Evolutionary conservation across 1,284 basidiomycete species (phyloP).

Genomic region (Polyporus tsugae): DNA sequence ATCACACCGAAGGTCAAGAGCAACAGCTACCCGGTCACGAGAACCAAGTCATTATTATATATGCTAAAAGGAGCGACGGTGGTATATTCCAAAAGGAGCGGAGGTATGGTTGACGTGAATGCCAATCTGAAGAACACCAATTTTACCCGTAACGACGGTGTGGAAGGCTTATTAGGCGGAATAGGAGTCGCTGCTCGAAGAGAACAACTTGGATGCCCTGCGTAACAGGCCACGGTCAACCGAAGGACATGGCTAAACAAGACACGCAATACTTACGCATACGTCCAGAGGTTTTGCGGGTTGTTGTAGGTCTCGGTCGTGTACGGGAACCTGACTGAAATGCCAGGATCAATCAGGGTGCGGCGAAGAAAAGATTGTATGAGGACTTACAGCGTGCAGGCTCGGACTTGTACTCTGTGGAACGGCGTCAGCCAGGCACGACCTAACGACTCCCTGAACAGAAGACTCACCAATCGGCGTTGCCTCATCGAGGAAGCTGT

Average conservation of each 20-base stretch:
- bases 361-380: neutral
- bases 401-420: slow-evolving; percentile 44
- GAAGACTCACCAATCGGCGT: slow-evolving; percentile 38
- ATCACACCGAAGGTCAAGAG: neutral
- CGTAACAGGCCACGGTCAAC: neutral
- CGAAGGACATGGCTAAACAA: neutral
- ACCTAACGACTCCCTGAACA: neutral
- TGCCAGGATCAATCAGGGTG: neutral
- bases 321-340: slow-evolving; percentile 63
- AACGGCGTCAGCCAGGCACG: neutral
- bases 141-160: neutral
- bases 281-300: slow-evolving; percentile 66
- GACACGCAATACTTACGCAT: slow-evolving; percentile 48
- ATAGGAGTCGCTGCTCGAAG: neutral
- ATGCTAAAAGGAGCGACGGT: neutral
- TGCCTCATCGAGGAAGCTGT: slow-evolving; percentile 39
- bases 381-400: slow-evolving; percentile 42
- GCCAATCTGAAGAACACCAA: neutral
- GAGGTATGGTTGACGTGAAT: neutral
- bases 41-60: neutral
- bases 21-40: neutral
- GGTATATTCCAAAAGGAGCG: neutral
- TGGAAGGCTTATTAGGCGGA: neutral
- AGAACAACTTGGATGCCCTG: slow-evolving; percentile 3
- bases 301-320: slow-evolving; percentile 70